Evolutionary conservation across 2,329 filamentous ascomycete genomes (phyloP).

Genomic region (Exophiala aquamarina): DNA sequence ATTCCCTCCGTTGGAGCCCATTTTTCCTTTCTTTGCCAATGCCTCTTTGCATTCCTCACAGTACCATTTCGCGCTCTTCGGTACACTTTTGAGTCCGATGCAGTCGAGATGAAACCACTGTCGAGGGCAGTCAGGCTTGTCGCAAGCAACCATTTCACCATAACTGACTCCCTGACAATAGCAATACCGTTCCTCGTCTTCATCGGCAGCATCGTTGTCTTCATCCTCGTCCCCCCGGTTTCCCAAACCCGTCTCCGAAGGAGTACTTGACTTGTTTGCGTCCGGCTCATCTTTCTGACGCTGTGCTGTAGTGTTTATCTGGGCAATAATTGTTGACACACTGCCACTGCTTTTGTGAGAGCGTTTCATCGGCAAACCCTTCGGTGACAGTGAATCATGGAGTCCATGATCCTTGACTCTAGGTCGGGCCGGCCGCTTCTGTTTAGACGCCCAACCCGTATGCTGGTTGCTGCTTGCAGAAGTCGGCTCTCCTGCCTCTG

Average conservation of each 20-base stretch:
- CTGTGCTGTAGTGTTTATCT: not conserved
- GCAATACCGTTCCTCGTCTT: conserved; percentile 73
- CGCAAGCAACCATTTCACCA: conserved; percentile 81
- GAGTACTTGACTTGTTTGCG: conserved; percentile 9
- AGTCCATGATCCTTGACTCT: conserved; percentile 29
- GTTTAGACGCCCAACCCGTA: conserved; percentile 9
- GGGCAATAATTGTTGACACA: conserved; percentile 23
- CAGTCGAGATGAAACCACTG: conserved; percentile 87
- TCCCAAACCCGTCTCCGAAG: conserved; percentile 30
- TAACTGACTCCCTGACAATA: conserved; percentile 80
- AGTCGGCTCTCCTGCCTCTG: conserved; percentile 23
- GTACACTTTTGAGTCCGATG: conserved; percentile 75
- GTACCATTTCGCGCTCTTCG: conserved; percentile 81
- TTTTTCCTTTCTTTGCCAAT: conserved; percentile 16
- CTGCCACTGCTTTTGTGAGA: conserved; percentile 38
- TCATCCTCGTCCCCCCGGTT: conserved; percentile 27
- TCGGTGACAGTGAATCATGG: conserved; percentile 28
- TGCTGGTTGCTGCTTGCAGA: conserved; percentile 16
- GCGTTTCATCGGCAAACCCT: conserved; percentile 33
- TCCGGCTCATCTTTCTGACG: conserved; percentile 15
- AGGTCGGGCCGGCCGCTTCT: conserved; percentile 23
- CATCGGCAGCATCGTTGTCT: conserved; percentile 49
- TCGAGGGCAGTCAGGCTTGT: conserved; percentile 68
- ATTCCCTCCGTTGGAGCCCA: conserved; percentile 5
- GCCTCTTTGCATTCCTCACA: conserved; percentile 73